Evolutionary conservation across 768 basidiomycete genomes (phyloP), one percentile per base, ranked within the genome.

Genomic region (Boletus rufocinnamomeus): DNA sequence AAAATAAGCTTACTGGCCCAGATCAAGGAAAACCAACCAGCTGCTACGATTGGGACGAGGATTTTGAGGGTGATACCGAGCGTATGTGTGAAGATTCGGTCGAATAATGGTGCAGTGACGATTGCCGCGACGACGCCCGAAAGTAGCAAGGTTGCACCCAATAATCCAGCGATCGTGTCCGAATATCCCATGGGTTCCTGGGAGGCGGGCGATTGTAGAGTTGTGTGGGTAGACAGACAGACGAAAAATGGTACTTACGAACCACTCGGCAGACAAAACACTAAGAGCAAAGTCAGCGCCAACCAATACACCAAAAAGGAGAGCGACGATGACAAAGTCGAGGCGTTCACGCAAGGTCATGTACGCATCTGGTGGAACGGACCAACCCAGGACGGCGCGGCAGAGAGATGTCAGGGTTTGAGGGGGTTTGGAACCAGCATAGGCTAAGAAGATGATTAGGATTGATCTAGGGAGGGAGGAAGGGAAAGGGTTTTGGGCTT

Each of bases 171-270:
- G n/a, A 74, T 78, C 57, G 83, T 79, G 28, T 81, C 74, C 0
- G 84, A 82, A 71, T 94, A 94, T 4, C 91, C 91, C 32, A 78
- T 77, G 19, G 92, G 92, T 73, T 82, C 72, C 91, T 91, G 68
- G 3, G 32, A 44, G 37, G 30, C 6, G 32, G 17, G 6, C 1
- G 9, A 23, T 21, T 32, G 21, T 27, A 13, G 7, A 51, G 13
- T 57, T 28, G 30, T 9, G 46, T 41, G 19, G 16, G 16, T 21
- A 27, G 16, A 11, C 2, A 25, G 4, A 30, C 14, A 5, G 52
- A 6, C 32, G 21, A 30, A 9, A 30, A 30, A 19, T 28, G 19
- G 17, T 23, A 76, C 82, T 66, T 61, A 91, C 90, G 57, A 93
- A 73, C 63, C 87, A 82, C 66, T 94, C 83, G 23, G 77, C 81